Percentiles rank a stretch among this genome's conserved stretches.
Evolutionary conservation across 768 basidiomycete species (phyloP).

Genomic region (Leccinum boreale): DNA sequence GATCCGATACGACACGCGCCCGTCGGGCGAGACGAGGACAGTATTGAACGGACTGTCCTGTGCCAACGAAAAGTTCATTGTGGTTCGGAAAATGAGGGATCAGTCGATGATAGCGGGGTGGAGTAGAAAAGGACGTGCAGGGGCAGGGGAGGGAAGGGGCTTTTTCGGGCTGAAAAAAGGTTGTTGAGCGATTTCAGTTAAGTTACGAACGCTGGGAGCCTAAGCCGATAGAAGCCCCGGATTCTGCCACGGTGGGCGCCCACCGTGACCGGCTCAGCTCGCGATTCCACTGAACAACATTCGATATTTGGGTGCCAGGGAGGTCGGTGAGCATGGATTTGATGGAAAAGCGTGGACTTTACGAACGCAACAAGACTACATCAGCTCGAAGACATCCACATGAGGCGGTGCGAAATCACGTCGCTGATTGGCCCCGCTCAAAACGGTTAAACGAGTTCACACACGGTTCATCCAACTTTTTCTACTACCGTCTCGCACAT

Average conservation of each 20-base stretch:
- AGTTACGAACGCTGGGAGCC: conserved; percentile 14
- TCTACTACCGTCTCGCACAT: background rate
- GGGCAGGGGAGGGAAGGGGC: background rate
- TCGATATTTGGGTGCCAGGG: background rate
- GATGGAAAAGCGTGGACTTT: background rate
- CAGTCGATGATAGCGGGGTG: background rate
- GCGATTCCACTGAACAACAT: conserved; percentile 1
- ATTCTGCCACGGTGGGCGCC: conserved; percentile 35
- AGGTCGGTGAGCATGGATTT: conserved; percentile 1
- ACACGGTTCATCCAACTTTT: background rate
- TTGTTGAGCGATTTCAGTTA: conserved; percentile 9
- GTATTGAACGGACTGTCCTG: conserved; percentile 33
- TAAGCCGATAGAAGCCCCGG: conserved; percentile 29
- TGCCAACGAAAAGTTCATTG: conserved; percentile 32
- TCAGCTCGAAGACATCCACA: conserved; percentile 11
- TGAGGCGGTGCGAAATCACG: conserved; percentile 29
- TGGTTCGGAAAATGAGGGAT: background rate
- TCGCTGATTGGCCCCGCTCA: conserved; percentile 23
- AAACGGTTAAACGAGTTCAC: background rate
- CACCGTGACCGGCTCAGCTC: conserved; percentile 2
- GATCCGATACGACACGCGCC: conserved; percentile 28
- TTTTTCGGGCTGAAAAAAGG: conserved; percentile 14
- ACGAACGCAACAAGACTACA: conserved; percentile 15
- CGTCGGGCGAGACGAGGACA: conserved; percentile 29
- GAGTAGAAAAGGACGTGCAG: background rate